Base-by-base conservation (phyloP, 108 stramenopile species). In the Conticribra weissflogii region DNA sequence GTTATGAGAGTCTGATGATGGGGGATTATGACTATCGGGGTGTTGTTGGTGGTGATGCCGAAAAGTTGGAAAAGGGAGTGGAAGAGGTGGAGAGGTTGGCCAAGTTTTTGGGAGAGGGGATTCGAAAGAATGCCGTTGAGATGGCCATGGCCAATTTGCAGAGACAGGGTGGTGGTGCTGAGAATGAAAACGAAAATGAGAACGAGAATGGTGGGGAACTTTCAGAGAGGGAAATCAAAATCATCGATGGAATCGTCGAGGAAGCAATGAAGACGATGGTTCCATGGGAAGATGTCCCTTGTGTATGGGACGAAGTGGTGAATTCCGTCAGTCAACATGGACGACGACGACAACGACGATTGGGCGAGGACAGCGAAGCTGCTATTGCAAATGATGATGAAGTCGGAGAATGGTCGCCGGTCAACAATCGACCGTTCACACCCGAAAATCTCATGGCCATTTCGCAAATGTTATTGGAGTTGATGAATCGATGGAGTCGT, bases 401-500 rank as follows among this genome's bases (percentile, higher is more conserved):
- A 17, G 46, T 41, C 23, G 61, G 45, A 45, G 60, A 60, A 24
- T 31, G 48, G 36, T 74, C 54, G 66, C 41, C 41, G 33, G 36
- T 53, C 17, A 46, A 19, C 15, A 61, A 63, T 34, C 51, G 76
- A 55, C 76, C 76, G 0, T 64, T 61, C 23, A 57, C 55, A 7
- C 68, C 76, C 3, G 62, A 68, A 55, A 69, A 77, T 45, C 28
- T 77, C 2, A 61, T 55, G 17, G 46, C 60, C 23, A 60, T 77
- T 0, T 33, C 54, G 1, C 47, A 63, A 29, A 69, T 77, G 76
- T 55, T 77, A 14, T 30, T 69, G 15, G 67, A 69, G 49, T 55
- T 77, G 25, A 68, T 77, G 61, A 69, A 77, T 62, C 60, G 67
- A 58, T 77, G 67, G 67, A 77, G 55, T 57, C 47, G 67, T 1